Base-by-base conservation (phyloP, 179 eudicot genomes). In the Heliamphora ciliata region DNA sequence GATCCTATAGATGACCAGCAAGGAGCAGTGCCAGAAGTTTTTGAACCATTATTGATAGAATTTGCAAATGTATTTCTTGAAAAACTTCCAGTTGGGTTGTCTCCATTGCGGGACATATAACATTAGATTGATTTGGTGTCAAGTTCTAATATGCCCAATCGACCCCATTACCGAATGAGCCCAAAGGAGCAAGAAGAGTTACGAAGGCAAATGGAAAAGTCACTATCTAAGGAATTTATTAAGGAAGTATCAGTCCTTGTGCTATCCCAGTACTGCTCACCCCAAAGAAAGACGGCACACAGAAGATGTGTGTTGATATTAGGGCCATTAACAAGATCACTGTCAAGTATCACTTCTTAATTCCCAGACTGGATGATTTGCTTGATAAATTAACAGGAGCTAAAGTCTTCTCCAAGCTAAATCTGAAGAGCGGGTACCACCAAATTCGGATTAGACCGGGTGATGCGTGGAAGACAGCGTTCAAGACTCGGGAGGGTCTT, bases 281-380 rank as follows among this genome's bases (percentile, higher is more conserved):
- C 0, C 78, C 14, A 1, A 74, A 51, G 50, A 74, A 74, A 46
- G 63, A 74, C 15, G 47, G 78, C 3, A 40, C 60, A 4, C 54
- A 44, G 61, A 8, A 5, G 6, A 75, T 75, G 60, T 74, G 63
- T 75, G 78, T 75, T 72, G 63, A 75, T n/a, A 51, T 10, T n/a
- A 52, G n/a, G 14, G 78, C 47, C 2, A 54, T 51, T 11, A 75
- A 75, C 8, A 75, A 75, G 7, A 75, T 75, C 2, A 75, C 61
- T 2, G 5, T 52, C 31, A 14, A 17, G n/a, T 75, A 50, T 11
- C 6, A 4, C 1, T 54, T 51, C 8, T 61, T 46, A 0, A 52
- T 75, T 4, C 46, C 78, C 1, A 9, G 40, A 14, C 10, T 75
- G 6, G 15, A 75, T 24, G 63, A 75, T 51, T 15, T 75, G 46